phyloP scores from a whole-genome alignment of 2,329 filamentous ascomycete species.

The Pestalotiopsis sp. region DNA sequence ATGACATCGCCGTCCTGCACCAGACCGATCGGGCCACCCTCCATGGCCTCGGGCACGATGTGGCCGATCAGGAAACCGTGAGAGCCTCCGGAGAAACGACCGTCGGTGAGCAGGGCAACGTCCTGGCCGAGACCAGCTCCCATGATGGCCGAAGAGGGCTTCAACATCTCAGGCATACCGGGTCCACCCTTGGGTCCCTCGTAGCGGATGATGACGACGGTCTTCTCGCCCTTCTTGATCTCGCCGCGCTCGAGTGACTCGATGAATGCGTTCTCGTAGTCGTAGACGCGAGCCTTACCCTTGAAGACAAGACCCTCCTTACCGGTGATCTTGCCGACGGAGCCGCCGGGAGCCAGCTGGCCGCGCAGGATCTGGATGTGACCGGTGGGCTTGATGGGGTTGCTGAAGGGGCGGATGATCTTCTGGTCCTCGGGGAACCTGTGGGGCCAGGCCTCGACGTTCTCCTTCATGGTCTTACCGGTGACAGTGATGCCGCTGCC shows the following conservation, averaged over 20 bases:
- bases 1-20: constrained; percentile 81
- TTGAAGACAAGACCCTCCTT: constrained; percentile 86
- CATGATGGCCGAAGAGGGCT: constrained; percentile 91
- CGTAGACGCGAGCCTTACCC: constrained; percentile 79
- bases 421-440: constrained; percentile 71
- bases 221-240: constrained; percentile 83
- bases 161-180: constrained; percentile 94
- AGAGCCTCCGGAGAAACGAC: constrained; percentile 76
- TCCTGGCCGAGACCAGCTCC: constrained; percentile 79
- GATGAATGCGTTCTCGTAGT: constrained; percentile 82
- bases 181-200: constrained; percentile 92
- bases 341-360: constrained; percentile 80
- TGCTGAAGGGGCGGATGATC: constrained; percentile 77
- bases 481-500: constrained; percentile 66
- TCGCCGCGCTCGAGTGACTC: constrained; percentile 72
- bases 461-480: constrained; percentile 43
- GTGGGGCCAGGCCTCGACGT: constrained; percentile 65
- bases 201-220: constrained; percentile 88
- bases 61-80: constrained; percentile 89
- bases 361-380: constrained; percentile 88
- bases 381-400: constrained; percentile 84
- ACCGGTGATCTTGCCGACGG: constrained; percentile 91
- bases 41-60: constrained; percentile 83
- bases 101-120: constrained; percentile 73
- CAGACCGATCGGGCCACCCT: constrained; percentile 81